phyloP scores from a whole-genome alignment of 805 yeast species.

The Ogataea polymorpha region DNA sequence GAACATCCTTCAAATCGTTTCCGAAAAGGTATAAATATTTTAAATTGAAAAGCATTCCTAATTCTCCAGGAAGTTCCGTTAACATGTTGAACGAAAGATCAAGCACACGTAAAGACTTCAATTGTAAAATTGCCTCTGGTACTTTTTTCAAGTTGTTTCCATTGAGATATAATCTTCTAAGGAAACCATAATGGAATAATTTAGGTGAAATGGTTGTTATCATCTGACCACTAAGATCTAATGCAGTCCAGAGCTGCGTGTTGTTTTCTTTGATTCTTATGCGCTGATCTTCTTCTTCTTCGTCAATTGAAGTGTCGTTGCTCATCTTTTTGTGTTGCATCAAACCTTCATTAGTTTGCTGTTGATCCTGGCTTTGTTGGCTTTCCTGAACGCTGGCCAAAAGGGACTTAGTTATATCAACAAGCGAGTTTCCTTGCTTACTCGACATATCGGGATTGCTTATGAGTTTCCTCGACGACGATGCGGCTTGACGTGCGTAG shows the following conservation, averaged over 20 bases:
- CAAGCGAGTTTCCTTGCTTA: conserved; percentile 30
- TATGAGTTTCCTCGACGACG: conserved; percentile 48
- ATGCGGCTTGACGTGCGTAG: conserved; percentile 82
- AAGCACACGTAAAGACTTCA: conserved; percentile 72
- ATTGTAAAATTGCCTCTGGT: conserved; percentile 65
- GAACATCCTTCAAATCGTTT: conserved; percentile 71
- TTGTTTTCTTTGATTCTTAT: conserved; percentile 57
- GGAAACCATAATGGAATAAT: conserved; percentile 75
- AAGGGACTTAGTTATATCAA: conserved; percentile 40
- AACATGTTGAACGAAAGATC: conserved; percentile 81
- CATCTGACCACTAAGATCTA: conserved; percentile 90
- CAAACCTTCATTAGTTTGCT: conserved; percentile 35
- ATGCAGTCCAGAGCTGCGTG: conserved; percentile 89
- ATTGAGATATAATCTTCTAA: conserved; percentile 82
- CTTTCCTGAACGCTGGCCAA: conserved; percentile 32
- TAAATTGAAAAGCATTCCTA: conserved; percentile 79
- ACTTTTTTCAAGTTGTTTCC: conserved; percentile 72
- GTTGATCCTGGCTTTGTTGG: conserved; percentile 23
- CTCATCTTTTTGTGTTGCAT: conserved; percentile 36
- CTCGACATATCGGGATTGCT: conserved; percentile 34
- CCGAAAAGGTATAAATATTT: conserved; percentile 85
- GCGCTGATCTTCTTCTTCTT: conserved; percentile 66
- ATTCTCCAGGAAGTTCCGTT: conserved; percentile 71
- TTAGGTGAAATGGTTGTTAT: conserved; percentile 66
- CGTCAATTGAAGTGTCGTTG: conserved; percentile 39